phyloP scores from a whole-genome alignment of 169 alveolate species.

The Plasmodium blacklocki region DNA sequence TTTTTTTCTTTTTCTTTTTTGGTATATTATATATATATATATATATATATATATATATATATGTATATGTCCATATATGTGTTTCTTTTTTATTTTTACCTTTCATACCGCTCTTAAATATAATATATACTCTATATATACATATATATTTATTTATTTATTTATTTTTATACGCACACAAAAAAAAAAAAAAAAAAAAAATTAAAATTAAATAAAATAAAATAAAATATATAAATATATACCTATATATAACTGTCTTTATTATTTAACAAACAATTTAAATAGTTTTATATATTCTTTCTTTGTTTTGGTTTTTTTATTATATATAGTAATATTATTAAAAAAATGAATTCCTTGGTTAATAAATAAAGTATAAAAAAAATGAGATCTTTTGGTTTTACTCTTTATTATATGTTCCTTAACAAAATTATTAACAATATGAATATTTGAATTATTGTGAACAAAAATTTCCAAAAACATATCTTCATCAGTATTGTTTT shows the following conservation, averaged over 20 bases:
- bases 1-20: neutral
- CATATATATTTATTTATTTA: constrained; percentile 6
- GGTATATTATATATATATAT: constrained; percentile 6
- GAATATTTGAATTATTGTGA: constrained; percentile 60
- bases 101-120: neutral
- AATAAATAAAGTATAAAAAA: constrained; percentile 68
- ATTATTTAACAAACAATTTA: constrained; percentile 51
- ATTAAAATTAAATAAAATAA: too few relatives aligned
- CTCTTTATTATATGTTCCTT: constrained; percentile 51
- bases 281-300: constrained; percentile 47
- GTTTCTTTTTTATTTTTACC: neutral
- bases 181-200: neutral
- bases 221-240: neutral
- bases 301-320: constrained; percentile 52
- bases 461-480: constrained; percentile 39
- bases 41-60: neutral
- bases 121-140: constrained; percentile 6
- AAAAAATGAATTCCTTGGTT: constrained; percentile 72
- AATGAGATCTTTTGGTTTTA: constrained; percentile 57
- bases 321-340: constrained; percentile 71
- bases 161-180: neutral
- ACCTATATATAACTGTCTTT: neutral
- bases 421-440: constrained; percentile 67
- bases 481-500: constrained; percentile 53
- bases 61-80: neutral